Percentiles rank a stretch among this genome's conserved stretches.
phyloP scores from a whole-genome alignment of 176 grass and related monocot species.

The Ampelocalamus luodianensis region DNA sequence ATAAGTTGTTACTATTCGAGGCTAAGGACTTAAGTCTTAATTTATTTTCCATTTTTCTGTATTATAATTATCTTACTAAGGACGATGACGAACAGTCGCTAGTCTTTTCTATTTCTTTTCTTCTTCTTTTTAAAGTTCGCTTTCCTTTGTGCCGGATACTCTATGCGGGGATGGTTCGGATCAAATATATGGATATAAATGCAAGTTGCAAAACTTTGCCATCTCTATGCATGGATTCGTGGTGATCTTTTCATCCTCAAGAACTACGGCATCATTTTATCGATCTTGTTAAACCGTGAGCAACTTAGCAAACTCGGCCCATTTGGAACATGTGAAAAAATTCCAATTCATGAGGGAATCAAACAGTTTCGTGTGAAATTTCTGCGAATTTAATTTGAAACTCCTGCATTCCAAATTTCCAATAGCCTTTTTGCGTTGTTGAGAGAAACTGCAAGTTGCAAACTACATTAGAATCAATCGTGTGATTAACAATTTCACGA shows the following conservation, averaged over 20 bases:
- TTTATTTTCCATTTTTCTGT: slow-evolving; percentile 24
- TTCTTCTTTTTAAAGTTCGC: neutral
- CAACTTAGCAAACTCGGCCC: neutral
- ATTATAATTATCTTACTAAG: slow-evolving; percentile 37
- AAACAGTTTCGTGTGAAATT: too few relatives aligned
- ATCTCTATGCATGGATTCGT: neutral
- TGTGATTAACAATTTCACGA: neutral
- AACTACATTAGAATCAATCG: neutral
- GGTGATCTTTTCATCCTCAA: neutral
- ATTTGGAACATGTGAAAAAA: too few relatives aligned
- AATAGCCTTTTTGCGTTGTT: neutral
- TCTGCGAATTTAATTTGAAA: too few relatives aligned
- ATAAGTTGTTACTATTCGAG: slow-evolving; percentile 12
- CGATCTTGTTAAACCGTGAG: neutral
- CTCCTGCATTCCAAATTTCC: too few relatives aligned
- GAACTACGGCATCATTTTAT: too few relatives aligned
- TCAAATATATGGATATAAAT: slow-evolving; percentile 40
- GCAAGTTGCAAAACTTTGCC: neutral
- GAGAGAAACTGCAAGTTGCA: neutral
- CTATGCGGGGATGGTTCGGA: neutral
- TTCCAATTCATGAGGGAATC: too few relatives aligned
- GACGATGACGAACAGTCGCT: slow-evolving; percentile 40
- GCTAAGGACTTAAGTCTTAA: neutral
- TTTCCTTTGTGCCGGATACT: slow-evolving; percentile 8
- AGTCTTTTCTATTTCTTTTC: neutral